phyloP scores from a whole-genome alignment of 306 rosid species.

The Gleditsia sinensis region DNA sequence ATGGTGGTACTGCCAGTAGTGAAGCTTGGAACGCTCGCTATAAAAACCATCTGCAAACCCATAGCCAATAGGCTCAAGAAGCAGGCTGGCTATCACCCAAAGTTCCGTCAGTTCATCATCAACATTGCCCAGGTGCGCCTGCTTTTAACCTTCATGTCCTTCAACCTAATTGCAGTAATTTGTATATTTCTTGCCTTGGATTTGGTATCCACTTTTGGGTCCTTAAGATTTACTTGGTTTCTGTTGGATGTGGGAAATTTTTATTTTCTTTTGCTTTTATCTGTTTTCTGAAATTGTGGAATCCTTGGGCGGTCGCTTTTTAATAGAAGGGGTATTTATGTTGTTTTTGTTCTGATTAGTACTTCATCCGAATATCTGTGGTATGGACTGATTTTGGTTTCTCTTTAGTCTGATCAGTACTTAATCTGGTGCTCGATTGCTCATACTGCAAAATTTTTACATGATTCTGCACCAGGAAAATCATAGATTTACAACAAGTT shows the following conservation, averaged over 20 bases:
- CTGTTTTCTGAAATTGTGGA: neutral
- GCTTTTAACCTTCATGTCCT: neutral
- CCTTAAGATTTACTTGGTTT: neutral
- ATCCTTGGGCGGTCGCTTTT: neutral
- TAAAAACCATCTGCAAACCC: slow-evolving; percentile 50
- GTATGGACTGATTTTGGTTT: neutral
- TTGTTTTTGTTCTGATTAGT: neutral
- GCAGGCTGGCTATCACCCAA: slow-evolving; percentile 45
- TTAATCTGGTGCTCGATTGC: neutral
- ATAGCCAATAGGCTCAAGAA: slow-evolving; percentile 52
- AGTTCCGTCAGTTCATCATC: slow-evolving; percentile 47
- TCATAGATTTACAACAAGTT: slow-evolving; percentile 65
- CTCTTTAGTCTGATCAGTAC: neutral
- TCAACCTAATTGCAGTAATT: too few species aligned
- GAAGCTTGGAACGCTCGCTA: slow-evolving; percentile 44
- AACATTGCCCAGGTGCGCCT: slow-evolving; percentile 43
- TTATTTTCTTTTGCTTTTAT: neutral
- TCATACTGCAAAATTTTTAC: neutral
- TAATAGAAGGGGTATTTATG: neutral
- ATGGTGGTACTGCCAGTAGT: slow-evolving; percentile 51
- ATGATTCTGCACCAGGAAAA: slow-evolving; percentile 48
- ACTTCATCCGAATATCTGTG: neutral
- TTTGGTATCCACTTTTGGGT: neutral
- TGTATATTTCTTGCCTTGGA: neutral
- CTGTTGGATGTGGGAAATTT: neutral